Base-by-base conservation (phyloP, 73 alveolate genomes). In the Paramecium pentaurelia region DNA sequence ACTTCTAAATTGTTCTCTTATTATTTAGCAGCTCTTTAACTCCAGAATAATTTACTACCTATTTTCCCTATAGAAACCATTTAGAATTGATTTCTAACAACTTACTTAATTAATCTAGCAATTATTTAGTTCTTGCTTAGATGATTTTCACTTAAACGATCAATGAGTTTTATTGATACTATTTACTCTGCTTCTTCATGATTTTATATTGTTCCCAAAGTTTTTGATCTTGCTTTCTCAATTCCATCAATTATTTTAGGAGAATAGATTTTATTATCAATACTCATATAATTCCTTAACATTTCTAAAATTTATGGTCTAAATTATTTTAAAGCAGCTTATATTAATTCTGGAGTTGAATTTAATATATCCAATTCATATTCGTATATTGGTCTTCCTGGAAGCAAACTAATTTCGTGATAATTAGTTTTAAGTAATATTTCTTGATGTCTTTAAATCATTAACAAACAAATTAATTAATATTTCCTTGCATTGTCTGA, bases 51-150 rank as follows among this genome's bases (percentile, higher is more conserved):
- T 75, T 75, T 75, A 16, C 22, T 32, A 4, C 88, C 88, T n/a
- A 1, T 75, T 32, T 75, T 75, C 18, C 88, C 88, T 2, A 75
- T 42, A 16, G 88, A 75, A 37, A 40, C 60, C 88, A 75, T 75
- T 34, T 40, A 16, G 4, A 12, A 18, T 37, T 34, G 27, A 40
- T 40, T 37, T 75, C 68, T 75, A 1, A 75, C 9, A 2, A 75
- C 60, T 36, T 75, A 36, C 20, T 75, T 75, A n/a, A 75, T 40
- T 22, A 75, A 40, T 34, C 88, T 16, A 40, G 88, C 42, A 14
- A 75, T 75, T 22, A 75, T 40, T 34, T 34, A 34, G 25, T 28
- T 18, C 68, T 37, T 75, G 42, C 38, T 32, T 14, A 40, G 1
- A 14, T 40, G 38, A 75, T 22, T 75, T 18, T 40, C 58, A 75